These are phyloP conservation scores for Podospora pseudocomata DNA, from an alignment of 495 filamentous ascomycete genomes.

Conservation along the genomic window DNA sequence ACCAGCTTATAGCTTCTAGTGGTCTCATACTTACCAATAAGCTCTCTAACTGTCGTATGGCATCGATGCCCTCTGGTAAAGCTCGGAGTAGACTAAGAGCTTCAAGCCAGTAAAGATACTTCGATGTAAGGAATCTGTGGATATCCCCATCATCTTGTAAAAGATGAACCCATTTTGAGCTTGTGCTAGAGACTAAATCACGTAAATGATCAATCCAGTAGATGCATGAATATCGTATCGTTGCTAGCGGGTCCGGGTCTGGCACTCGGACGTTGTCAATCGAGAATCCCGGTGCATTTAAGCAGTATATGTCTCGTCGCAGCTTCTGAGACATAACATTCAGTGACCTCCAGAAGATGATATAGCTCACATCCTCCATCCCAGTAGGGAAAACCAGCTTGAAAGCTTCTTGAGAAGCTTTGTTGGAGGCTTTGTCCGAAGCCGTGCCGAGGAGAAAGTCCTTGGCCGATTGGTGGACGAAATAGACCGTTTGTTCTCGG, in stretches of 20 bases:
- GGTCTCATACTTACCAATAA: conserved; percentile 21
- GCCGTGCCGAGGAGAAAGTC: conserved; percentile 25
- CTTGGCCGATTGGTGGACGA: too few species aligned
- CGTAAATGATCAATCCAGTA: conserved; percentile 40
- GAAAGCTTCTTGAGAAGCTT: conserved; percentile 31
- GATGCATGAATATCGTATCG: conserved; percentile 35
- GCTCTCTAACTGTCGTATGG: conserved; percentile 21
- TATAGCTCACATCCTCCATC: neutral
- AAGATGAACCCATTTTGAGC: neutral
- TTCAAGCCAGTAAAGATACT: neutral
- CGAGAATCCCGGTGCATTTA: conserved; percentile 12
- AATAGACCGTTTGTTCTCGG: too few species aligned
- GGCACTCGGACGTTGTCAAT: conserved; percentile 18
- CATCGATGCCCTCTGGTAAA: conserved; percentile 24
- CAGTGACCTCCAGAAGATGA: conserved; percentile 31
- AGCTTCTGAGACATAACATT: conserved; percentile 20
- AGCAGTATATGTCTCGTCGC: conserved; percentile 21
- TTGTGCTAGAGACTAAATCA: conserved; percentile 13
- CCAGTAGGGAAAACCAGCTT: neutral
- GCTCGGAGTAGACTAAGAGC: conserved; percentile 33
- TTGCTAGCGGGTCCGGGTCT: conserved; percentile 30
- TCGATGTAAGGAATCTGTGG: conserved; percentile 7
- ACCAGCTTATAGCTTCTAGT: neutral
- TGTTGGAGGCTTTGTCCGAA: conserved; percentile 37
- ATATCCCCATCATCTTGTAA: neutral